Evolutionary conservation across 345 rosid genomes (phyloP).

Genomic region (Bruguiera parviflora): DNA sequence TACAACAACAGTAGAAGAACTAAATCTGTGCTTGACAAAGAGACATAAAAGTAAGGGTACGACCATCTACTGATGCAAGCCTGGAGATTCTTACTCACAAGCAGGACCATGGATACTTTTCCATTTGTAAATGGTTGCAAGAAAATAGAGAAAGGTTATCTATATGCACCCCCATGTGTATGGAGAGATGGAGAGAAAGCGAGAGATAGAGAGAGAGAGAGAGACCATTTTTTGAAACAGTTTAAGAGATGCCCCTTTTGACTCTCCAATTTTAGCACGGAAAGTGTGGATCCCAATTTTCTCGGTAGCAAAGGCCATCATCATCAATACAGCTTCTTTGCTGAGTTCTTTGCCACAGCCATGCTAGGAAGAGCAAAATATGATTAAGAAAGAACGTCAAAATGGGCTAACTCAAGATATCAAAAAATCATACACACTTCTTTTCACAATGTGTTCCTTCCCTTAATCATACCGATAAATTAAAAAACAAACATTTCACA

Average conservation of each 20-base stretch:
- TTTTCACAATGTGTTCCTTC: too few relatives aligned
- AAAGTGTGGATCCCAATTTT: conserved; percentile 58
- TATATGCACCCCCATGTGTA: background rate
- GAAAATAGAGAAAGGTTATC: background rate
- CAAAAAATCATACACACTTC: too few relatives aligned
- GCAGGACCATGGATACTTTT: background rate
- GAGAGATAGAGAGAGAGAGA: conserved; percentile 22
- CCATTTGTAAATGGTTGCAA: background rate
- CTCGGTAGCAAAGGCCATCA: conserved; percentile 81
- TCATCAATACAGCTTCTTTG: conserved; percentile 77
- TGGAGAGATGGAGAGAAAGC: background rate
- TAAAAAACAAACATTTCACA: too few relatives aligned
- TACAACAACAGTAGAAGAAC: conserved; percentile 24
- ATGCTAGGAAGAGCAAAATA: conserved; percentile 43
- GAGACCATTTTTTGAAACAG: conserved; percentile 72
- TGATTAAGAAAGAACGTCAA: conserved; percentile 14
- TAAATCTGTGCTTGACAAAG: conserved; percentile 11
- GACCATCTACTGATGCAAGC: background rate
- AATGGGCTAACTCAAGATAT: background rate
- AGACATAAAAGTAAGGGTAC: background rate
- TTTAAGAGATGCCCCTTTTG: conserved; percentile 65
- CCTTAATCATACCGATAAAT: too few relatives aligned
- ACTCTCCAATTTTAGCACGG: conserved; percentile 77
- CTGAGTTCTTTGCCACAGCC: conserved; percentile 95
- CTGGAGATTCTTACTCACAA: background rate